Percentiles rank a stretch among this genome's conserved stretches.
Conservation (phyloP, 1,139 yeast genomes). For the Geotrichum reessii region DNA sequence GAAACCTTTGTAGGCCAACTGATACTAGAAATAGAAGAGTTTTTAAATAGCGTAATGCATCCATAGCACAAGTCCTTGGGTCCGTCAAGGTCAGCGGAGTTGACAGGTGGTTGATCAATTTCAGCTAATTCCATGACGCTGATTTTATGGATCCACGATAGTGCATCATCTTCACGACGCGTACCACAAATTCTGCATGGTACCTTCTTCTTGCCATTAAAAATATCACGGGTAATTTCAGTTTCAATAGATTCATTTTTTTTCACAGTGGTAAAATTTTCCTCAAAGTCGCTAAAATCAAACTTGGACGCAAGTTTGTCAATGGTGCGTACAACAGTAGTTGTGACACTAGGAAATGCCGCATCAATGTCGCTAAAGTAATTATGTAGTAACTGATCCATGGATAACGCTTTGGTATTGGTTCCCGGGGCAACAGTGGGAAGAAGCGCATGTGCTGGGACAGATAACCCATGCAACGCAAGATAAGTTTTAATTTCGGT, state of each 20-base stretch:
- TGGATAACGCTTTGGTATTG: slow-evolving; percentile 61
- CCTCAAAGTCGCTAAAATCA: slow-evolving; percentile 9
- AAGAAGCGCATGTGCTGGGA: slow-evolving; percentile 7
- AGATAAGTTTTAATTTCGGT: slow-evolving; percentile 59
- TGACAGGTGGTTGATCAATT: not conserved
- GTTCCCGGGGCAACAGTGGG: not conserved
- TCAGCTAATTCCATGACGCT: slow-evolving; percentile 61
- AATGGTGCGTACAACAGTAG: slow-evolving; percentile 90
- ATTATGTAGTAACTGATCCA: slow-evolving; percentile 68
- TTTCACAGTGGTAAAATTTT: slow-evolving; percentile 10
- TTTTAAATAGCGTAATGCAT: slow-evolving; percentile 54
- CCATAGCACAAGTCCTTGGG: slow-evolving; percentile 60
- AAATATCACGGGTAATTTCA: slow-evolving; percentile 52
- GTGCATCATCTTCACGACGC: slow-evolving; percentile 44
- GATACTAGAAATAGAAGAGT: slow-evolving; percentile 21
- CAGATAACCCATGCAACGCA: slow-evolving; percentile 36
- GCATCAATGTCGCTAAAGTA: slow-evolving; percentile 71
- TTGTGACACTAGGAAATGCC: slow-evolving; percentile 85
- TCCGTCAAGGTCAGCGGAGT: not conserved
- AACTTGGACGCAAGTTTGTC: slow-evolving; percentile 58
- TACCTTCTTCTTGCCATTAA: slow-evolving; percentile 33
- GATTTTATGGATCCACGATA: slow-evolving; percentile 64
- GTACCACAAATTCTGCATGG: slow-evolving; percentile 32
- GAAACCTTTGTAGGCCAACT: slow-evolving; percentile 23
- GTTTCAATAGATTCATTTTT: slow-evolving; percentile 19